phyloP scores from a whole-genome alignment of 208 protist genomes.

The Acanthamoeba quina region DNA sequence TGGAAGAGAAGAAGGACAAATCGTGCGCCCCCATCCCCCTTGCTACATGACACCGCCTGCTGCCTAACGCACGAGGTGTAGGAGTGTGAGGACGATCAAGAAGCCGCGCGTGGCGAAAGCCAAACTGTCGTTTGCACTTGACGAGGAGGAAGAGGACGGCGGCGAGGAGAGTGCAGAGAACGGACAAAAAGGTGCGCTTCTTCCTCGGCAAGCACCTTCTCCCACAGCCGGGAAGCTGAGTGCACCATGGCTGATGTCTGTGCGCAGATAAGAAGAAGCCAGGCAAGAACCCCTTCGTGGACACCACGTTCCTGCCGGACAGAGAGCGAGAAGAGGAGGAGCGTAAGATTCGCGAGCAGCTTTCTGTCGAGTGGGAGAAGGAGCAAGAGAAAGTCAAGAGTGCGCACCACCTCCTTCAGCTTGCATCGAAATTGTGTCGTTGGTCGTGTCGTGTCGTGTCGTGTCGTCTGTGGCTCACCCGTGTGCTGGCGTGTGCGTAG shows the following conservation, averaged over 20 bases:
- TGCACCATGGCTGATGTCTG: not conserved
- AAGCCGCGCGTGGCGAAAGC: constrained; percentile 39
- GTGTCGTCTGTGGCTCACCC: not conserved
- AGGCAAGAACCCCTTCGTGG: constrained; percentile 85
- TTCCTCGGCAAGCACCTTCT: no score
- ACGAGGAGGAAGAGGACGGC: constrained; percentile 73
- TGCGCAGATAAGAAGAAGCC: constrained; percentile 46
- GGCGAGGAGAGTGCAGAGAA: not conserved
- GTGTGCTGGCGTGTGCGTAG: constrained; percentile 3
- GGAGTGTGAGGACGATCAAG: not conserved
- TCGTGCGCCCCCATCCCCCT: not conserved
- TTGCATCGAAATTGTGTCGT: no score
- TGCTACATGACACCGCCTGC: no score
- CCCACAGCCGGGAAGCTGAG: not conserved
- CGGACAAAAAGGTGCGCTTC: no score
- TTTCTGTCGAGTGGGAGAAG: constrained; percentile 86
- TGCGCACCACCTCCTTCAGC: constrained; percentile 15
- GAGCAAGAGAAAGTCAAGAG: constrained; percentile 90
- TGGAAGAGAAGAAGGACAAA: constrained; percentile 58
- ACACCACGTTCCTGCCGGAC: constrained; percentile 92
- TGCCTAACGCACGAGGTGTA: not conserved
- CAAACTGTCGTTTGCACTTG: constrained; percentile 80
- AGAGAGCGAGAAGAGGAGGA: constrained; percentile 87
- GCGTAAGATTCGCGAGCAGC: constrained; percentile 79
- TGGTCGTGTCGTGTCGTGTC: not conserved